Base-by-base conservation (phyloP, 139 green algal genomes). In the Pleodorina starrii region DNA sequence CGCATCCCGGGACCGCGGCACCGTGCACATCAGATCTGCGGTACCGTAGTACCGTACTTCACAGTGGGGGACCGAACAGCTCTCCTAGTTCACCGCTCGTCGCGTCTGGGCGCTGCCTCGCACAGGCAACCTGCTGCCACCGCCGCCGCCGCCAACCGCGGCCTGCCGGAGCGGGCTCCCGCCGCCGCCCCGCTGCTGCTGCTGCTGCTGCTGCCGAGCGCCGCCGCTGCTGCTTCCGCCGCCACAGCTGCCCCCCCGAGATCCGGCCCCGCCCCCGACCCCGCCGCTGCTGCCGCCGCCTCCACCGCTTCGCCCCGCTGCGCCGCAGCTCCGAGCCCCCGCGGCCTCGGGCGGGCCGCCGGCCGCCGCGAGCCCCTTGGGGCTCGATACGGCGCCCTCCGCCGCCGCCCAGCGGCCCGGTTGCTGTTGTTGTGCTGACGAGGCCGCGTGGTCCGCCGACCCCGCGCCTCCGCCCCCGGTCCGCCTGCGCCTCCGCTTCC, bases 161-260 rank as follows among this genome's bases (percentile, higher is more conserved):
- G 63, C 63, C 63, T 73, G 63, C 63, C 63, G 63, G 63, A 73
- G 21, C 25, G 63, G 63, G 63, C 63, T 73, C 25, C 63, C 63
- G 16, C 27, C 21, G 48, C 10, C 48, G 32, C 63, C 63, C 16
- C 63, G 63, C 19, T 40, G 63, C 63, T 38, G 29, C 11, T 12
- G 63, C 63, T 38, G 63, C 11, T 38, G 5, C 48, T 12, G 48
- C 48, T 57, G 48, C 48, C 10, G 48, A 57, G 48, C 48, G 48
- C 12, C 63, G 35, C 21, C n/a, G 32, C 63, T 38, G 35, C 63
- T 35, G 63, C 63, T 23, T 19, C 63, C 63, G 63, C 63, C 32
- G 32, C 63, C 63, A 38, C 63, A 23, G 21, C 63, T 32, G 2
- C 27, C 29, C 63, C 32, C 63, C 32, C 32, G 63, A 7, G 27